Conservation (phyloP, 2,329 filamentous ascomycete genomes). For the Zalaria obscura region DNA sequence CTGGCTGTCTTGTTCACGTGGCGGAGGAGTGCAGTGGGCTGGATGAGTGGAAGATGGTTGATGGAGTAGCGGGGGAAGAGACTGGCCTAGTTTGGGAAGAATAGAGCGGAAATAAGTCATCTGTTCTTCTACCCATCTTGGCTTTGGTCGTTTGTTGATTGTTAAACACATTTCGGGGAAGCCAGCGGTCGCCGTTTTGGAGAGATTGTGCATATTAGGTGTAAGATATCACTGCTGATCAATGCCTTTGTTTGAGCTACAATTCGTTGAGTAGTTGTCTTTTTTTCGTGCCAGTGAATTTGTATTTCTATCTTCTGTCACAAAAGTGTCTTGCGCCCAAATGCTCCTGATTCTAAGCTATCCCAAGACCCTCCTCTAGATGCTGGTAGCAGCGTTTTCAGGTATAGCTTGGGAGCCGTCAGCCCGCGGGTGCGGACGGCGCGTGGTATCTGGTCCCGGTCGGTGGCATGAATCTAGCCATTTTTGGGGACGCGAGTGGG, state of each 20-base stretch:
- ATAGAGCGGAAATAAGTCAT: background rate
- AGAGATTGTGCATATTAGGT: background rate
- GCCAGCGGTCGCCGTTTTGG: background rate
- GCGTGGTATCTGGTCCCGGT: too few species aligned
- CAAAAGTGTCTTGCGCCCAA: too few species aligned
- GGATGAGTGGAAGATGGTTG: background rate
- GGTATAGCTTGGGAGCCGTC: too few species aligned
- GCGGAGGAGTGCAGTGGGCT: background rate
- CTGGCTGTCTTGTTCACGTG: background rate
- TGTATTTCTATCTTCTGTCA: too few species aligned
- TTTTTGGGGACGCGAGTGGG: too few species aligned
- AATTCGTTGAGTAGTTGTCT: background rate
- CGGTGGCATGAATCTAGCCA: too few species aligned
- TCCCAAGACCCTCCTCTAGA: too few species aligned
- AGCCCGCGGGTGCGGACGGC: too few species aligned
- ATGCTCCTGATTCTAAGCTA: too few species aligned
- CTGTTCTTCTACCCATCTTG: background rate
- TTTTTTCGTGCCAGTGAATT: background rate
- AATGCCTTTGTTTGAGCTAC: constrained; percentile 1
- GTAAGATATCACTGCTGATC: background rate
- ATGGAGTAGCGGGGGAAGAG: background rate
- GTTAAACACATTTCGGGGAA: too few species aligned
- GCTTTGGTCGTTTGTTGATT: background rate
- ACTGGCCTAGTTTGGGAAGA: background rate
- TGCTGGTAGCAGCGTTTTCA: too few species aligned